These are phyloP conservation scores for Verticillium nubilum DNA, from an alignment of 2,329 filamentous ascomycete species.

Conservation along the genomic window DNA sequence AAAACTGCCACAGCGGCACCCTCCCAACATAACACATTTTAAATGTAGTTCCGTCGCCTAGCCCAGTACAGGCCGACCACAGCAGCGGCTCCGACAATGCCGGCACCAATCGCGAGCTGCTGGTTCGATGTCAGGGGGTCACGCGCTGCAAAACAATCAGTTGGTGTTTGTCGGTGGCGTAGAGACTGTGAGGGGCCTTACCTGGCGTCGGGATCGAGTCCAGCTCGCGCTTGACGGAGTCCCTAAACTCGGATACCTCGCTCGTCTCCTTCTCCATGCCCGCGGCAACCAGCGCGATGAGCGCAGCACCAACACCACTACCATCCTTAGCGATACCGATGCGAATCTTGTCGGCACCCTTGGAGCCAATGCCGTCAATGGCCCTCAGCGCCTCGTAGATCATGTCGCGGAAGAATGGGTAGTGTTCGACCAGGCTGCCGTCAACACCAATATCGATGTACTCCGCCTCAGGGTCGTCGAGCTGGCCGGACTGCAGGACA, in stretches of 20 bases:
- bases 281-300: slow-evolving; percentile 88
- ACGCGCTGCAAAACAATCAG: neutral
- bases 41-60: slow-evolving; percentile 2
- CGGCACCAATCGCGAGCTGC: slow-evolving; percentile 6
- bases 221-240: slow-evolving; percentile 29
- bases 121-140: neutral
- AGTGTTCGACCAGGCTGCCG: slow-evolving; percentile 90
- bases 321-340: slow-evolving; percentile 98
- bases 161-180: neutral
- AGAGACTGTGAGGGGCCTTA: neutral
- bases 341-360: slow-evolving; percentile 78
- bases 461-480: slow-evolving; percentile 59
- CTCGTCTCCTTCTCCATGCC: slow-evolving; percentile 50
- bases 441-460: slow-evolving; percentile 89
- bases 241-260: slow-evolving; percentile 34
- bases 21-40: neutral
- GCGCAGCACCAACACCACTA: slow-evolving; percentile 79
- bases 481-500: slow-evolving; percentile 71
- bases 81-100: slow-evolving; percentile 29
- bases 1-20: neutral
- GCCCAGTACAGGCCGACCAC: slow-evolving; percentile 16
- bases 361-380: slow-evolving; percentile 70
- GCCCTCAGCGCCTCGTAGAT: slow-evolving; percentile 76
- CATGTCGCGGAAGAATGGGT: slow-evolving; percentile 85
- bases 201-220: slow-evolving; percentile 19